Conservation (phyloP, 192 early-diverging fungal species). For the Paraglomus occultum region DNA sequence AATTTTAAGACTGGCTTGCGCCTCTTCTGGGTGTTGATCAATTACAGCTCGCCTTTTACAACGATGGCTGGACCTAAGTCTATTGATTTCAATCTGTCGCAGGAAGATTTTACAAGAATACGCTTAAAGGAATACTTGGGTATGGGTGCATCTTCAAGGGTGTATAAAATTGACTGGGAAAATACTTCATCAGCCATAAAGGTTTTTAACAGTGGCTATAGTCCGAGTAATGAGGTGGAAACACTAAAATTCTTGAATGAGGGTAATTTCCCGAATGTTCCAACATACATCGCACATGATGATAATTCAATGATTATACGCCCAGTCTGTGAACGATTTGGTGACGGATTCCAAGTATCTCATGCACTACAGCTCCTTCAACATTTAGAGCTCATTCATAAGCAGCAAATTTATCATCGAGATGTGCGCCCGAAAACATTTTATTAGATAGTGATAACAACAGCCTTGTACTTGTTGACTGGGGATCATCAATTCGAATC, state of each 20-base stretch:
- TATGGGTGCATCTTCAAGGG: neutral
- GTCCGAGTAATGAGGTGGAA: neutral
- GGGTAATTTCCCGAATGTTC: neutral
- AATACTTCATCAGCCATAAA: conserved; percentile 3
- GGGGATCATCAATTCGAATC: conserved; percentile 4
- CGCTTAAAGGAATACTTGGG: neutral
- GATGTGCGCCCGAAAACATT: conserved; percentile 5
- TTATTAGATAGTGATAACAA: conserved; percentile 14
- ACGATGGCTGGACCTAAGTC: neutral
- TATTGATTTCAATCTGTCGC: neutral
- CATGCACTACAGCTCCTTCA: conserved; percentile 12
- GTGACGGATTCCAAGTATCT: neutral
- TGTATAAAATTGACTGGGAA: neutral
- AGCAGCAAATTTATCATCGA: neutral
- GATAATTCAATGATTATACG: neutral
- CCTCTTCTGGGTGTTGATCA: conserved; percentile 1
- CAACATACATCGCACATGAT: conserved; percentile 13
- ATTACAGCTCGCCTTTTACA: conserved; percentile 8
- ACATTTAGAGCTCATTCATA: neutral
- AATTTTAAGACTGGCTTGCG: neutral
- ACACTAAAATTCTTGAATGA: neutral
- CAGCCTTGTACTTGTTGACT: conserved; percentile 3
- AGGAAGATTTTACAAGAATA: neutral
- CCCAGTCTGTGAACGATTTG: conserved; percentile 10
- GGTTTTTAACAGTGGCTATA: neutral